Base-by-base conservation (phyloP, 352 stramenopile species). In the Globisporangium recalcitrans region DNA sequence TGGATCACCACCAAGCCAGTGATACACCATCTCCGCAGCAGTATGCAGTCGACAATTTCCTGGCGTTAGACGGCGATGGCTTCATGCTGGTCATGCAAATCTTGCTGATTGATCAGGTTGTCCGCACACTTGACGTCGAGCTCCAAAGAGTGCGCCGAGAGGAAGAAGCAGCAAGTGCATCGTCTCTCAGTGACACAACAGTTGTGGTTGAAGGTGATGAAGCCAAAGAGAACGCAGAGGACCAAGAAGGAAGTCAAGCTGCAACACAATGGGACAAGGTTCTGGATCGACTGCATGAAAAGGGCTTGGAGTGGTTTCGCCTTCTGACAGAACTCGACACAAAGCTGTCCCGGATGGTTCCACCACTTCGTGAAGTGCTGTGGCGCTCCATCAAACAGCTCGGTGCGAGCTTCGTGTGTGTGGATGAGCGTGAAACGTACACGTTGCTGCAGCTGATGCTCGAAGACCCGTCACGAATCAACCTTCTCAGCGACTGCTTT, bases 371-470 rank as follows among this genome's bases (percentile, higher is more conserved):
- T 6, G 87, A 95, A 68, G 80, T 85, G 27, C 61, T 95, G 13
- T 94, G 81, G 81, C 68, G 85, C 27, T 85, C 80, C 5, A 94
- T 95, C 58, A 91, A 94, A 60, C 78, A 91, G 40, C 69, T 95
- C 10, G 87, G 87, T 26, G 61, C 82, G 42, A 77, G 68, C 9
- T 95, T 95, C 66, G 85, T 95, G 19, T 90, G 80, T 24, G 71
- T 93, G 8, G 85, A 95, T 56, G 84, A 92, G 46, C 76, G 83
- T 0, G 87, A 95, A 58, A 95, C 87, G 8, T 91, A 75, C 63
- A 87, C 79, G 16, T 48, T 95, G 31, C 60, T 95, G 27, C 77
- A 92, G 53, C 70, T 95, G 1, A 94, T 95, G 87, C 73, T 95
- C 0, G 83, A 95, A 54, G 87, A 95, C 29, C 78, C 82, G 5